Evolutionary conservation across 345 rosid species (phyloP).

Genomic region (Ceriops decandra): DNA sequence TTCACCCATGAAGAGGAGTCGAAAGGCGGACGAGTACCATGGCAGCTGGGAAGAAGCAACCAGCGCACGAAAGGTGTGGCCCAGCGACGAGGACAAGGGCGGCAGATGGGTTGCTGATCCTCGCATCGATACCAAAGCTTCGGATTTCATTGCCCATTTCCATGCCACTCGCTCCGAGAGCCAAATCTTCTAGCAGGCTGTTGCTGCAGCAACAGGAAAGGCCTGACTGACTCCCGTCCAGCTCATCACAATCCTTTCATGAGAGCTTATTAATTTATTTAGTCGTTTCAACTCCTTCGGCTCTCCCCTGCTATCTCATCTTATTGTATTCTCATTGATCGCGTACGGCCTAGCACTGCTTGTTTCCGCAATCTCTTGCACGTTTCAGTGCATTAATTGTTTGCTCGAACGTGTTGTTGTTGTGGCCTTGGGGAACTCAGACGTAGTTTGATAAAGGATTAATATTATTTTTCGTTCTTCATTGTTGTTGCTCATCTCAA

Average conservation of each 20-base stretch:
- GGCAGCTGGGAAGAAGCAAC: constrained; percentile 12
- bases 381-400: too few species aligned
- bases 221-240: neutral
- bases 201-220: constrained; percentile 6
- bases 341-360: too few species aligned
- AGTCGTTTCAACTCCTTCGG: too few species aligned
- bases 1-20: constrained; percentile 14
- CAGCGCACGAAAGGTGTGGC: constrained; percentile 17
- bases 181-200: constrained; percentile 21
- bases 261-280: too few species aligned
- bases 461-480: too few species aligned
- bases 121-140: constrained; percentile 37
- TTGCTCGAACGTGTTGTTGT: too few species aligned
- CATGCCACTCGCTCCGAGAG: constrained; percentile 43
- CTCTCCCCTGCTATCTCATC: too few species aligned
- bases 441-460: too few species aligned
- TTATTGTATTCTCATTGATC: too few species aligned
- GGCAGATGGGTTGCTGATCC: constrained; percentile 45
- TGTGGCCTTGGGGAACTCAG: too few species aligned
- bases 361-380: too few species aligned
- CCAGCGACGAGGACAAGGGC: constrained; percentile 40
- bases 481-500: too few species aligned
- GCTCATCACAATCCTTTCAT: neutral
- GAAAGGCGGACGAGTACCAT: constrained; percentile 5
- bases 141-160: constrained; percentile 51